These are phyloP conservation scores for Globisporangium apiculatum DNA, from an alignment of 352 stramenopile genomes.

Conservation along the genomic window DNA sequence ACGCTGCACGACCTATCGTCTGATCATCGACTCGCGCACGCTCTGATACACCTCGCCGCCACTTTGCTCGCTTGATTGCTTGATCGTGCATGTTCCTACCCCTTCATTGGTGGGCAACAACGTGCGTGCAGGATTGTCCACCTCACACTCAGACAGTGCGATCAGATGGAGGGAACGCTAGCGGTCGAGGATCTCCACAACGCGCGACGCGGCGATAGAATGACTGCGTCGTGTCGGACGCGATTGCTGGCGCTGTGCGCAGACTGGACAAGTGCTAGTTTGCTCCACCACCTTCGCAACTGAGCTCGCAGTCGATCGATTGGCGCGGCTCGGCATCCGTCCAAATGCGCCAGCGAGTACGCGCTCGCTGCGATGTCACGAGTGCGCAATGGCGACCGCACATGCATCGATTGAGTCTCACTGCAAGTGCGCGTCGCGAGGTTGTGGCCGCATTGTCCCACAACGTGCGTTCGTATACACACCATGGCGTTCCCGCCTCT, in stretches of 20 bases:
- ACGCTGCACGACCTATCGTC: not conserved
- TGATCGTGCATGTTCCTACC: not conserved
- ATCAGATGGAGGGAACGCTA: not conserved
- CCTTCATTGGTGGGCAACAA: not conserved
- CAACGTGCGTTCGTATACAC: not conserved
- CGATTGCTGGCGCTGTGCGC: not conserved
- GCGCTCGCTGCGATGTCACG: too few species aligned
- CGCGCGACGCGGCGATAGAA: not conserved
- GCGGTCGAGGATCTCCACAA: not conserved
- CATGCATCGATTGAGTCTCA: too few species aligned
- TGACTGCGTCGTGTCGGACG: not conserved
- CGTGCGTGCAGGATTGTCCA: not conserved
- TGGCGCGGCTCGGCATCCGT: too few species aligned
- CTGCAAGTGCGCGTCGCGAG: too few species aligned
- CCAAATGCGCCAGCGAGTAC: too few species aligned
- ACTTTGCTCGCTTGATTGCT: not conserved
- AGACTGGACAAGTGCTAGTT: not conserved
- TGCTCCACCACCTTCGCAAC: too few species aligned
- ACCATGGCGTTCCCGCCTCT: not conserved
- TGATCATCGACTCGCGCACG: not conserved
- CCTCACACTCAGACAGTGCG: not conserved
- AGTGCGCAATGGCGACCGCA: too few species aligned
- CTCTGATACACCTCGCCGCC: not conserved
- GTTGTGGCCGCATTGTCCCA: too few species aligned
- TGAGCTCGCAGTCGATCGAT: too few species aligned